Percentiles rank a stretch among this genome's conserved stretches.
phyloP scores from a whole-genome alignment of 768 basidiomycete species.

The Ramaria rubella region DNA sequence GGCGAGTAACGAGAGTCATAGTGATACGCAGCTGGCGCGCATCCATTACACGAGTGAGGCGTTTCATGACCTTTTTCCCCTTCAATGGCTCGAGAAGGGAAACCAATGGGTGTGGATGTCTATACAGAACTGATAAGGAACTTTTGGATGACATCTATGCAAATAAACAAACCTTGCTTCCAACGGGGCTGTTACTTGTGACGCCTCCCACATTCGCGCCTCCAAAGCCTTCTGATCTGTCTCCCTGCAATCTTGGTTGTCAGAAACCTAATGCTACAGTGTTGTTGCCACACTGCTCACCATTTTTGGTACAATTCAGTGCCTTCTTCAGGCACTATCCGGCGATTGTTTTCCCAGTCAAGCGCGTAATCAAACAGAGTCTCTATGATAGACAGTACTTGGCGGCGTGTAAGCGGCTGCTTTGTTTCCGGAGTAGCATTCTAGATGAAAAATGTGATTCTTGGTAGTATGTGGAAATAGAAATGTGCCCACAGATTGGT shows the following conservation, averaged over 20 bases:
- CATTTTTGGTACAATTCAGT: slow-evolving; percentile 38
- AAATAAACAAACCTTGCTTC: slow-evolving; percentile 71
- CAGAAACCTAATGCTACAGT: background rate
- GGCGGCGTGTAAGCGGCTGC: slow-evolving; percentile 73
- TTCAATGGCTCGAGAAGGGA: slow-evolving; percentile 83
- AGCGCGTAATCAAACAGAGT: slow-evolving; percentile 79
- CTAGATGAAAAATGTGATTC: background rate
- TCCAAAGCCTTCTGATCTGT: slow-evolving; percentile 49
- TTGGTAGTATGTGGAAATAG: background rate
- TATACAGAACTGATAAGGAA: slow-evolving; percentile 23
- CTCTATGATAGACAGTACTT: slow-evolving; percentile 76
- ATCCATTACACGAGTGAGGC: slow-evolving; percentile 78
- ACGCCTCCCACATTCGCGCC: slow-evolving; percentile 69
- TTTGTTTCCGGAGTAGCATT: slow-evolving; percentile 18
- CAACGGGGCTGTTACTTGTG: slow-evolving; percentile 85
- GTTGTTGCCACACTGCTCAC: slow-evolving; percentile 28
- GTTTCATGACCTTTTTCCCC: slow-evolving; percentile 87
- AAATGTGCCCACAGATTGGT: slow-evolving; percentile 27
- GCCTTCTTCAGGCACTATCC: slow-evolving; percentile 40
- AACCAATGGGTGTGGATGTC: slow-evolving; percentile 94
- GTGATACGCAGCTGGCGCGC: slow-evolving; percentile 77
- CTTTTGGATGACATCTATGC: background rate
- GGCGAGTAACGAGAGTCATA: slow-evolving; percentile 86
- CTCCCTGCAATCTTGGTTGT: slow-evolving; percentile 38
- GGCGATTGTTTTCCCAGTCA: slow-evolving; percentile 25